Conservation (phyloP, 192 early-diverging fungal genomes). For the Dissophora globulifera region DNA sequence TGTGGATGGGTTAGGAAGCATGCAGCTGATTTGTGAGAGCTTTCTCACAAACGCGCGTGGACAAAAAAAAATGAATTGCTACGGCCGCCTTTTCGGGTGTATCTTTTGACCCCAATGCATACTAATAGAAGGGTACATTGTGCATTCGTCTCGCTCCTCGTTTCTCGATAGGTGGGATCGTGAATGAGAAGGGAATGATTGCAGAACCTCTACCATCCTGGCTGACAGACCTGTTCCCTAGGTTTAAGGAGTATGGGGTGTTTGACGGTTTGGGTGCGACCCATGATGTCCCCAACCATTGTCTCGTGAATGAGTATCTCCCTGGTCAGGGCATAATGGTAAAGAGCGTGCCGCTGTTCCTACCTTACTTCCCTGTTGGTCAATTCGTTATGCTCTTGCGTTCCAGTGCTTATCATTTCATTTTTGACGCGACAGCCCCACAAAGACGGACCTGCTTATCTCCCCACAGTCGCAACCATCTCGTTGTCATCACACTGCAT, state of each 20-base stretch:
- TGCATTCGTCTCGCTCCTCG: background rate
- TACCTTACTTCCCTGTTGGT: too few species aligned
- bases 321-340: conserved; percentile 65
- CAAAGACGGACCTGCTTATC: conserved; percentile 62
- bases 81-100: too few species aligned
- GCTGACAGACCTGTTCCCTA: conserved; percentile 42
- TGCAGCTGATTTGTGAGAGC: too few species aligned
- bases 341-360: background rate
- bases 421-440: conserved; percentile 61
- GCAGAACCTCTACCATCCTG: conserved; percentile 55
- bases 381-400: too few species aligned
- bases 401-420: too few species aligned
- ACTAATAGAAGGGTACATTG: background rate
- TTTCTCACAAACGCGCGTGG: too few species aligned
- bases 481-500: conserved; percentile 58
- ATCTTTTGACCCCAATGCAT: too few species aligned
- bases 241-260: conserved; percentile 33
- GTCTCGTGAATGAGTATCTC: conserved; percentile 64
- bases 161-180: conserved; percentile 40
- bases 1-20: too few species aligned
- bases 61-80: too few species aligned
- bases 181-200: conserved; percentile 53
- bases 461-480: conserved; percentile 62
- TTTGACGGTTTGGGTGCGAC: conserved; percentile 54
- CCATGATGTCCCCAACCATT: conserved; percentile 58